Conservation (phyloP, 2,329 filamentous ascomycete species). For the Calonectria hongkongensis region DNA sequence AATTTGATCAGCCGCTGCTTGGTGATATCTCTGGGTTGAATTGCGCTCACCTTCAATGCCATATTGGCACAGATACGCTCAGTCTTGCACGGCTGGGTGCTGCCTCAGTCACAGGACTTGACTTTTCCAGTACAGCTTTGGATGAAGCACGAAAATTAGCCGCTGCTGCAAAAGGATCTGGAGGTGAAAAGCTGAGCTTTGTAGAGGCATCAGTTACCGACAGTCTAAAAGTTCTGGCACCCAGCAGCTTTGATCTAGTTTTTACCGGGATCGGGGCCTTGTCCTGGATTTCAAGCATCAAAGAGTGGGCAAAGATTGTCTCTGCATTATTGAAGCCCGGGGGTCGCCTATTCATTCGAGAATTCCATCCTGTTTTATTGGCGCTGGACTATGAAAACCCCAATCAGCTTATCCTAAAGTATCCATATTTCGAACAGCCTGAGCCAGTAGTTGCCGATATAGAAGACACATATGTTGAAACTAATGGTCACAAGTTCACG, state of each 20-base stretch:
- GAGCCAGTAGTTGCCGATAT: neutral
- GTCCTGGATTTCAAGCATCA: constrained; percentile 5
- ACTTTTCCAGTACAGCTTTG: neutral
- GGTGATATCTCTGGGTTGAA: neutral
- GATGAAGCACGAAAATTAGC: neutral
- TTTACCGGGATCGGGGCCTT: constrained; percentile 6
- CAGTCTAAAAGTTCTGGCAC: neutral
- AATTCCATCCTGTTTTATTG: constrained; percentile 10
- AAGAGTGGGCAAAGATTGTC: constrained; percentile 4
- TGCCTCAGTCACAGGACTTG: neutral
- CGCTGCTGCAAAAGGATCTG: neutral
- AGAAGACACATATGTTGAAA: neutral
- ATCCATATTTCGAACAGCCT: neutral
- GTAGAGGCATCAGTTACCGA: constrained; percentile 6
- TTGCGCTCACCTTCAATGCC: constrained; percentile 12
- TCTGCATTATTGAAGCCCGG: neutral
- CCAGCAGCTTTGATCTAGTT: neutral
- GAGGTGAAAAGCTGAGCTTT: constrained; percentile 1
- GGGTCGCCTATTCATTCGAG: constrained; percentile 1
- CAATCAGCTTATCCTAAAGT: neutral
- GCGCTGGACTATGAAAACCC: neutral
- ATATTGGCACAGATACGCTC: constrained; percentile 13
- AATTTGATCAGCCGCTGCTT: neutral
- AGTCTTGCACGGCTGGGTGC: constrained; percentile 3
- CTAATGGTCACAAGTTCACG: neutral